Base-by-base conservation (phyloP, 2,329 filamentous ascomycete species). In the Colletotrichum caudatum region DNA sequence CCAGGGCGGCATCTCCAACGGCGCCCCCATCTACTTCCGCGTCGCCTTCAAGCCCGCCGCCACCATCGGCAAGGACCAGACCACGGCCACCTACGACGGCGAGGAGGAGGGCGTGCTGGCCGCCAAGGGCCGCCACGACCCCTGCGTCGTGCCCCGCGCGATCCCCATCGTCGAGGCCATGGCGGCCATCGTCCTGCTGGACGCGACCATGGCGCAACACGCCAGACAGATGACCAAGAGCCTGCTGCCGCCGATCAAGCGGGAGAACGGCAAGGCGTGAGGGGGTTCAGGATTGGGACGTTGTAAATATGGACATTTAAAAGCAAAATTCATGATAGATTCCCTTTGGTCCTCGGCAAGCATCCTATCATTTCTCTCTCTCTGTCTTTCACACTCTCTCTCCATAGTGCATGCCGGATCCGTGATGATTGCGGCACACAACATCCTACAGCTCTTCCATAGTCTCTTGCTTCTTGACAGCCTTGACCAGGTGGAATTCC, bases 41-140 rank as follows among this genome's bases (percentile, higher is more conserved):
- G 92, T 97, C 6, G 95, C 90, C 20, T 98, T 98, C 90, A 98
- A 98, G 87, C 93, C 95, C 12, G 91, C 95, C 3, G 95, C 95
- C 39, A 98, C 96, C 3, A 98, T 98, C 79, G 92, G 93, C 57
- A 92, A 95, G 83, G 92, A 93, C 54, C 95, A 98, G 84, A 88
- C 87, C 18, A 98, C 96, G 0, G 91, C 91, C 11, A 92, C 89
- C 12, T 98, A 97, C 82, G 91, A 92, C 72, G 92, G 92, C 57
- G 84, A 87, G 12, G 78, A 79, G 16, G 90, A 93, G 74, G 96
- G 96, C 62, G 84, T 93, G 4, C 86, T 98, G 44, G 93, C 94
- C 74, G 94, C 95, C 62, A 98, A 98, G 88, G 96, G 96, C 29
- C 87, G 96, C 71, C 95, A 98, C 81, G 95, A 98, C 79, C 95